Percentiles rank a stretch among this genome's conserved stretches.
These are phyloP conservation scores for Mimosa pudica DNA, from an alignment of 306 rosid genomes.

Conservation along the genomic window DNA sequence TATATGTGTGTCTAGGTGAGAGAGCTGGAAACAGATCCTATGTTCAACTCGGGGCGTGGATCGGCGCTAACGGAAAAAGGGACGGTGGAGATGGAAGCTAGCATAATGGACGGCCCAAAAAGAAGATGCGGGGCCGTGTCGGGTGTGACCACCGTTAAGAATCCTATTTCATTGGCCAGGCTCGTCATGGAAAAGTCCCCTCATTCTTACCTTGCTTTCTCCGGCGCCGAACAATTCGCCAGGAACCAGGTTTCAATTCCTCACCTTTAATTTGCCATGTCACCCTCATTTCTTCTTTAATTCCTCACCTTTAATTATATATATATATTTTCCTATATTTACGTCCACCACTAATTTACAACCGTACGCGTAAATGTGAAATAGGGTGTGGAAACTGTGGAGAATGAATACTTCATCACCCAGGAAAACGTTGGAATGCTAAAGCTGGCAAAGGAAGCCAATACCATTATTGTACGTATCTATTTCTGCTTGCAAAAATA, in stretches of 20 bases:
- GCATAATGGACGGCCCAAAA: conserved; percentile 86
- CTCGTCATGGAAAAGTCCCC: conserved; percentile 96
- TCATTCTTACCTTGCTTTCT: conserved; percentile 88
- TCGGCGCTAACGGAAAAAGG: conserved; percentile 85
- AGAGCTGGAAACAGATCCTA: conserved; percentile 77
- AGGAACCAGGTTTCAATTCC: conserved; percentile 60
- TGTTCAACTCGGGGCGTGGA: conserved; percentile 93
- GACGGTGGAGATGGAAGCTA: conserved; percentile 93
- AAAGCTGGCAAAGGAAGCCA: conserved; percentile 89
- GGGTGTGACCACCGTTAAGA: conserved; percentile 77
- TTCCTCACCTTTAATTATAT: too few species aligned
- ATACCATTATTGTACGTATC: conserved; percentile 65
- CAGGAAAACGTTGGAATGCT: conserved; percentile 82
- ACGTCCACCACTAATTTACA: background rate
- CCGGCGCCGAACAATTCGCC: conserved; percentile 91
- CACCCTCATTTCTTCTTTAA: too few species aligned
- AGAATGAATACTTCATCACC: conserved; percentile 81
- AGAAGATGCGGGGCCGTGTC: conserved; percentile 95
- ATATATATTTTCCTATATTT: background rate
- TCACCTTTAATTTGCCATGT: background rate
- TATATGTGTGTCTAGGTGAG: conserved; percentile 52
- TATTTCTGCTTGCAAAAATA: too few species aligned
- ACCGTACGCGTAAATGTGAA: conserved; percentile 35
- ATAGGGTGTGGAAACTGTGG: conserved; percentile 70
- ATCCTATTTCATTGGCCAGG: conserved; percentile 88